Conservation (phyloP, 805 yeast species). For the Blastobotrys peoriensis region DNA sequence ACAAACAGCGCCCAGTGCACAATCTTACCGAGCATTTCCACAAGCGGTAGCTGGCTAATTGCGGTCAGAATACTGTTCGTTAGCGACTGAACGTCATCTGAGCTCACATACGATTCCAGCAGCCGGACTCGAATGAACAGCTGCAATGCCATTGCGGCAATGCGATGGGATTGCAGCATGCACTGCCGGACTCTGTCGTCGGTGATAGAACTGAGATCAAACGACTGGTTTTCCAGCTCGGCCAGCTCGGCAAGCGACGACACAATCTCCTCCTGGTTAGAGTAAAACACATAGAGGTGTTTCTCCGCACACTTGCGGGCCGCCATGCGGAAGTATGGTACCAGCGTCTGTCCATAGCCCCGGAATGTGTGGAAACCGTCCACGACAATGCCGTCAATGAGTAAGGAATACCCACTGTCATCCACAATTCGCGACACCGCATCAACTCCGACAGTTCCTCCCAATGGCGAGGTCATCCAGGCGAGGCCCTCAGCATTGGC, state of each 20-base stretch:
- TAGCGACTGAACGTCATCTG: constrained; percentile 6
- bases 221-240: constrained; percentile 6
- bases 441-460: constrained; percentile 13
- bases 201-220: constrained; percentile 2
- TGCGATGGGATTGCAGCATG: constrained; percentile 12
- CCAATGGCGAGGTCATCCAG: constrained; percentile 17
- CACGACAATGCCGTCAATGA: constrained; percentile 10
- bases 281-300: background rate
- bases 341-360: constrained; percentile 14
- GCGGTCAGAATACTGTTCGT: constrained; percentile 1
- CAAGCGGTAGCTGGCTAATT: constrained; percentile 10
- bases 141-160: constrained; percentile 12
- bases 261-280: constrained; percentile 1
- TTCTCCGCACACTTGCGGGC: constrained; percentile 3
- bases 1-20: constrained; percentile 17
- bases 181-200: constrained; percentile 5
- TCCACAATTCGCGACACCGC: constrained; percentile 9
- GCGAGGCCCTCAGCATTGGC: constrained; percentile 16
- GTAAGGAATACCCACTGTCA: constrained; percentile 8
- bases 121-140: constrained; percentile 10
- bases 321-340: constrained; percentile 9
- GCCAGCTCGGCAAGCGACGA: constrained; percentile 3
- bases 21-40: constrained; percentile 11
- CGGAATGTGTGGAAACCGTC: constrained; percentile 17
- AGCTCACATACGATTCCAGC: constrained; percentile 2